phyloP scores from a whole-genome alignment of 1,284 basidiomycete species.

The Moesziomyces sp. region DNA sequence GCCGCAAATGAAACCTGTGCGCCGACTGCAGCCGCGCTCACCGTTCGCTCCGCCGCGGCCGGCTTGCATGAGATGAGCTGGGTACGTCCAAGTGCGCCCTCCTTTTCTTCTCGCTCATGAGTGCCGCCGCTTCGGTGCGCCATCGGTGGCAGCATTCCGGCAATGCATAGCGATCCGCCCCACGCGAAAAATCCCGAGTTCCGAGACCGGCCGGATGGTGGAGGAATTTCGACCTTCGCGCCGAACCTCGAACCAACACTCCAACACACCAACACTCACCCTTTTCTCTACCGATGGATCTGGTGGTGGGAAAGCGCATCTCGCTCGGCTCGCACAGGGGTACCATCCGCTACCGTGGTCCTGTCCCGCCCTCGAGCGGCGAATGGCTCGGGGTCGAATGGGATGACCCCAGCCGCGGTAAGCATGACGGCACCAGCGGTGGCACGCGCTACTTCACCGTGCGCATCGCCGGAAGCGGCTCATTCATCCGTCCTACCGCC shows the following conservation, averaged over 20 bases:
- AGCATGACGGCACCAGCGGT: slow-evolving; percentile 81
- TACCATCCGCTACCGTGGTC: slow-evolving; percentile 79
- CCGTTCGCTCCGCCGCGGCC: no score
- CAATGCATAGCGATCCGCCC: slow-evolving; percentile 8
- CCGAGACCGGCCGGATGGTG: not conserved
- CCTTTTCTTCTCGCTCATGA: no score
- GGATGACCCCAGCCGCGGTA: slow-evolving; percentile 85
- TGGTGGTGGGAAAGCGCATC: slow-evolving; percentile 45
- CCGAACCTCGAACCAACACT: not conserved
- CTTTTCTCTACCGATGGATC: slow-evolving; percentile 7
- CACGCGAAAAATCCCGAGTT: not conserved
- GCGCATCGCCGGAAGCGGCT: slow-evolving; percentile 44
- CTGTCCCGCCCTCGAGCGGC: slow-evolving; percentile 76
- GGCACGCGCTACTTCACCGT: slow-evolving; percentile 79
- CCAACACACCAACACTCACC: slow-evolving; percentile 16
- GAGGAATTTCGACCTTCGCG: not conserved
- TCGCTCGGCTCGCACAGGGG: slow-evolving; percentile 47
- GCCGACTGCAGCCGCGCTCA: not conserved
- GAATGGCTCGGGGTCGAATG: slow-evolving; percentile 94
- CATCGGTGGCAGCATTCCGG: not conserved
- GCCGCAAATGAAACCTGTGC: not conserved
- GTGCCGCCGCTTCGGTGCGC: no score
- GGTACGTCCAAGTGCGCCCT: no score
- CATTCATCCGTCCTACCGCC: slow-evolving; percentile 53
- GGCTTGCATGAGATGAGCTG: no score